Conservation (phyloP, 2,329 filamentous ascomycete species). For the Trichoderma aggressivum region DNA sequence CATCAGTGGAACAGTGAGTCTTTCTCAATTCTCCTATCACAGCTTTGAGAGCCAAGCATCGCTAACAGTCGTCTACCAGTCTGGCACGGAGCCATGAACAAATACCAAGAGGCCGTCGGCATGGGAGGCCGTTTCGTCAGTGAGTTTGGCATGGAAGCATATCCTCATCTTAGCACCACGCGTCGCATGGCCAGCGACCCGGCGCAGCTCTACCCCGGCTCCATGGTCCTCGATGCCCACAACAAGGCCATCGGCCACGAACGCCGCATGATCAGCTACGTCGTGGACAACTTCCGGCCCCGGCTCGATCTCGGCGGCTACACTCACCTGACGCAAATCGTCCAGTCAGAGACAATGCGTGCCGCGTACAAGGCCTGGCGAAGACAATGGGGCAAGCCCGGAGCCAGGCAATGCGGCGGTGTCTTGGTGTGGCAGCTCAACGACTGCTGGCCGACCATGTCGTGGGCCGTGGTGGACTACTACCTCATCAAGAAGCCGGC, state of each 20-base stretch:
- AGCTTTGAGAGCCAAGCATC: background rate
- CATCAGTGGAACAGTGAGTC: conserved; percentile 62
- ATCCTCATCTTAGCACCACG: conserved; percentile 68
- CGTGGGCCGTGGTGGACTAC: conserved; percentile 63
- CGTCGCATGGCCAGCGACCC: conserved; percentile 57
- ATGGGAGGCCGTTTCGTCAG: conserved; percentile 74
- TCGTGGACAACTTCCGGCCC: conserved; percentile 69
- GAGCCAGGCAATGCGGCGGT: conserved; percentile 58
- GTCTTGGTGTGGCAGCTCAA: conserved; percentile 68
- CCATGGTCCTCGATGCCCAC: conserved; percentile 73
- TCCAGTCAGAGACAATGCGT: conserved; percentile 51
- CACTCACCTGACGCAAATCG: conserved; percentile 64
- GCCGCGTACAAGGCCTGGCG: conserved; percentile 56
- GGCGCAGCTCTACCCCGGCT: conserved; percentile 60
- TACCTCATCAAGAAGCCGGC: conserved; percentile 64
- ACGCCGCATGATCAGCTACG: conserved; percentile 68
- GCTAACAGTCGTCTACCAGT: conserved; percentile 35
- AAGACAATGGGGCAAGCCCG: conserved; percentile 54
- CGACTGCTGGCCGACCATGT: conserved; percentile 66
- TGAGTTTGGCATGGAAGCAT: conserved; percentile 69
- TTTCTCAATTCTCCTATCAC: background rate
- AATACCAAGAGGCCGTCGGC: conserved; percentile 71
- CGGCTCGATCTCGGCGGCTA: conserved; percentile 63
- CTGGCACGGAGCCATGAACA: conserved; percentile 68
- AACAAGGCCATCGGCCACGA: conserved; percentile 81